Evolutionary conservation across 139 green algal species (phyloP).

Genomic region (Trebouxia sp.): DNA sequence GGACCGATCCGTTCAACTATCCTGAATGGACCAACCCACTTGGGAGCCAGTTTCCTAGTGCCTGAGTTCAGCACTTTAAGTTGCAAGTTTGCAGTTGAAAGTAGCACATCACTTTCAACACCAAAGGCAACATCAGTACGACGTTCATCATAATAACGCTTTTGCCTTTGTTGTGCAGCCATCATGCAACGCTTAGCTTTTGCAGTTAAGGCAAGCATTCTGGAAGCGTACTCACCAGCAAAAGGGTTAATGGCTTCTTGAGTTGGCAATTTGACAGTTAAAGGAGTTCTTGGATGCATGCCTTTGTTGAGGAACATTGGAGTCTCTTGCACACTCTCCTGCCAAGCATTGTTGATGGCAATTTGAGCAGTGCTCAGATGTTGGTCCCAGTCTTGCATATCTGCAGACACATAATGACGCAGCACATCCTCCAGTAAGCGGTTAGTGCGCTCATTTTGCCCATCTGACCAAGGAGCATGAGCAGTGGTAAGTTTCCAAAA

Average conservation of each 20-base stretch:
- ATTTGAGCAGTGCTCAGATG: conserved; percentile 11
- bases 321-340: conserved; percentile 3
- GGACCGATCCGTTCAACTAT: background rate
- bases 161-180: too few species aligned
- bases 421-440: background rate
- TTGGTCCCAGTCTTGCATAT: background rate
- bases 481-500: background rate
- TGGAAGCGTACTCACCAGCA: background rate
- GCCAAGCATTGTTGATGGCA: conserved; percentile 4
- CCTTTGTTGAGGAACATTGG: conserved; percentile 9
- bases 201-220: background rate
- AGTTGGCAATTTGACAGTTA: background rate
- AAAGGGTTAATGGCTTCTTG: background rate
- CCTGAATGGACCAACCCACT: background rate
- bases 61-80: background rate
- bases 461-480: conserved; percentile 13
- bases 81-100: background rate
- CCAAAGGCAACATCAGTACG: background rate
- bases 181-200: too few species aligned
- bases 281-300: background rate
- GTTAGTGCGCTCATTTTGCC: background rate
- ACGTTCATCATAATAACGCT: background rate
- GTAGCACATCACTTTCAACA: background rate
- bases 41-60: background rate
- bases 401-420: background rate